A percentile compares a stretch with the other conserved stretches of the same genome.
These are phyloP conservation scores for Lachnellula subtilissima DNA, from an alignment of 2,329 filamentous ascomycete genomes.

Conservation along the genomic window DNA sequence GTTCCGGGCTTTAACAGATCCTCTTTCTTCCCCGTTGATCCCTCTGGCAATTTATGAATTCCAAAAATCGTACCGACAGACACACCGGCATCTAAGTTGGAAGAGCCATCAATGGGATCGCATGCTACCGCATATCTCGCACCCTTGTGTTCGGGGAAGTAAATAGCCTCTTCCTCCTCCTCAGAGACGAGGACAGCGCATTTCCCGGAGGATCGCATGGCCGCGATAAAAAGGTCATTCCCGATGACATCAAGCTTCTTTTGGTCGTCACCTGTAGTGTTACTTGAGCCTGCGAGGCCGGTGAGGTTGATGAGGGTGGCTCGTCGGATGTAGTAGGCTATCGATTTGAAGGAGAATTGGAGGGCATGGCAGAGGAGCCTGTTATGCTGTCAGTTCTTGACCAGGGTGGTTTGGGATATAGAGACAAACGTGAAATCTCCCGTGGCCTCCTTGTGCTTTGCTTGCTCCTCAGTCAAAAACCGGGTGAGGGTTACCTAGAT, in stretches of 20 bases:
- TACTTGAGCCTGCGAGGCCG: constrained; percentile 89
- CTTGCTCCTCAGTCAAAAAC: constrained; percentile 93
- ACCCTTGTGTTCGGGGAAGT: constrained; percentile 70
- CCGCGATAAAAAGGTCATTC: constrained; percentile 94
- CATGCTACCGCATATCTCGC: constrained; percentile 93
- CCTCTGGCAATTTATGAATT: constrained; percentile 82
- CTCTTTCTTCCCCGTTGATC: constrained; percentile 68
- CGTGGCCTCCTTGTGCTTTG: constrained; percentile 87
- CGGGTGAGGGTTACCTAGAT: constrained; percentile 67
- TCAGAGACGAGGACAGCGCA: constrained; percentile 93
- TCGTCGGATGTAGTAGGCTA: constrained; percentile 97
- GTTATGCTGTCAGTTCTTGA: constrained; percentile 14
- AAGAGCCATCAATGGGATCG: constrained; percentile 96
- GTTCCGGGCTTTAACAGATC: constrained; percentile 87
- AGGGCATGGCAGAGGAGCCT: constrained; percentile 95
- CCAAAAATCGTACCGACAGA: constrained; percentile 97
- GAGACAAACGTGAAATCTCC: constrained; percentile 92
- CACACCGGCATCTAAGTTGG: constrained; percentile 95
- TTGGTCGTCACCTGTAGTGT: constrained; percentile 94
- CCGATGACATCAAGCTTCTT: constrained; percentile 99
- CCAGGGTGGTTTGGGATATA: not conserved
- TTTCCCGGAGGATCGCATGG: constrained; percentile 89
- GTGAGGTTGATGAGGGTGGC: constrained; percentile 93
- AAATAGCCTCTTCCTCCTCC: constrained; percentile 90
- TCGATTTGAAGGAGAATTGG: constrained; percentile 99